Conservation (phyloP, 1,139 yeast species). For the Yamadazyma kanchanaburiensis region DNA sequence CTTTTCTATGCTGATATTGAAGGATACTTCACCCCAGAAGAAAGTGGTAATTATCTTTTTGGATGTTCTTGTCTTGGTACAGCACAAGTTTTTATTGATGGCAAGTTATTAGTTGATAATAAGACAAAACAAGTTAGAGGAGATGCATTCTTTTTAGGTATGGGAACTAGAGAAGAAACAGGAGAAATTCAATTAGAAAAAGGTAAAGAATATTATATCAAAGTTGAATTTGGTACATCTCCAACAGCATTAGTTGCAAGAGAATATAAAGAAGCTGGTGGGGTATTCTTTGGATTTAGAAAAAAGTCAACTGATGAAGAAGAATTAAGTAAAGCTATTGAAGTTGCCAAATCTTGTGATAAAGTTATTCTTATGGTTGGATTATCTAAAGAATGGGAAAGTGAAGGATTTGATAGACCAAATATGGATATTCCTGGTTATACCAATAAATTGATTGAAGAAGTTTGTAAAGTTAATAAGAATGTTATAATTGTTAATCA, state of each 20-base stretch:
- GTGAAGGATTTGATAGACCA: slow-evolving; percentile 35
- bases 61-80: slow-evolving; percentile 53
- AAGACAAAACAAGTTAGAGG: slow-evolving; percentile 51
- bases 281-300: slow-evolving; percentile 28
- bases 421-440: slow-evolving; percentile 43
- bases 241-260: slow-evolving; percentile 29
- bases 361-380: slow-evolving; percentile 44
- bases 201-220: slow-evolving; percentile 41
- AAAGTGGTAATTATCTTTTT: slow-evolving; percentile 46
- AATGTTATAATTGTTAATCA: slow-evolving; percentile 56
- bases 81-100: slow-evolving; percentile 51
- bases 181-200: slow-evolving; percentile 32
- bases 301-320: slow-evolving; percentile 18
- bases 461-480: slow-evolving; percentile 45
- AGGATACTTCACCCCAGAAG: slow-evolving; percentile 42
- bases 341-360: slow-evolving; percentile 27
- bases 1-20: slow-evolving; percentile 40
- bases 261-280: slow-evolving; percentile 26
- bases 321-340: slow-evolving; percentile 25
- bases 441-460: slow-evolving; percentile 44
- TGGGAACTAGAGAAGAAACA: slow-evolving; percentile 50
- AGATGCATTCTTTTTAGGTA: slow-evolving; percentile 41
- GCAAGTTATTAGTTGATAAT: slow-evolving; percentile 52
- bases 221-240: slow-evolving; percentile 51
- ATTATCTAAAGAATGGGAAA: slow-evolving; percentile 34